Base-by-base conservation (phyloP, 257 asterid species). In the Lycium ferocissimum region DNA sequence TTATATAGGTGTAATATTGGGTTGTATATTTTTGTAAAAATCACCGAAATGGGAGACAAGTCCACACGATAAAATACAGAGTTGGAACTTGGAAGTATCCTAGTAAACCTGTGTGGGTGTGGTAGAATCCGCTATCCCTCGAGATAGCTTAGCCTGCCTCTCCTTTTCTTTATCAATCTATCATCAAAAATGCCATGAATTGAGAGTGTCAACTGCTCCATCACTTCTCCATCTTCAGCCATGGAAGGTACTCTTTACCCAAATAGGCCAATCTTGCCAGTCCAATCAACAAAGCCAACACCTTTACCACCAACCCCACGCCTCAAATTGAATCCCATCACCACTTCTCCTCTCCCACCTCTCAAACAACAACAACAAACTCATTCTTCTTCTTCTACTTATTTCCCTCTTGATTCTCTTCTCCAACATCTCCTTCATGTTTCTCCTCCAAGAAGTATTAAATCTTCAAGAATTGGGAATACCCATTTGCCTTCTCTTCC, bases 231-330 rank as follows among this genome's bases (percentile, higher is more conserved):
- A 26, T 76, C 65, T 76, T 66, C 65, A 66, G 54, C 67, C 87
- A 96, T 96, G 99, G 99, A 96, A 87, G 99, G 98, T 79, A 84
- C 94, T 82, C 89, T 93, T 22, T 93, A 90, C 76, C 97, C 98
- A 37, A 91, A 91, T 86, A 89, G 93, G 81, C 98, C 98, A 13
- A 85, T 93, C 45, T 87, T 94, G 79, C 98, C 98, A 4, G 75
- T 89, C 45, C 98, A 89, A 58, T 89, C 91, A 49, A 75, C 93
- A 11, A 94, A 94, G 70, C 93, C 98, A 15, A 65, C 90, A 61
- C 75, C 92, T 58, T 87, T 86, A 56, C 93, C 91, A 10, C 87
- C 88, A 26, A 89, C 87, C 85, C 90, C 83, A 9, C 90, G 90
- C 87, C 82, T 90, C 53, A 94, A 92, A 66, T 87, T 90, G 92